Evolutionary conservation across 1,284 basidiomycete genomes (phyloP).

Genomic region (Melampsora larici-populina): DNA sequence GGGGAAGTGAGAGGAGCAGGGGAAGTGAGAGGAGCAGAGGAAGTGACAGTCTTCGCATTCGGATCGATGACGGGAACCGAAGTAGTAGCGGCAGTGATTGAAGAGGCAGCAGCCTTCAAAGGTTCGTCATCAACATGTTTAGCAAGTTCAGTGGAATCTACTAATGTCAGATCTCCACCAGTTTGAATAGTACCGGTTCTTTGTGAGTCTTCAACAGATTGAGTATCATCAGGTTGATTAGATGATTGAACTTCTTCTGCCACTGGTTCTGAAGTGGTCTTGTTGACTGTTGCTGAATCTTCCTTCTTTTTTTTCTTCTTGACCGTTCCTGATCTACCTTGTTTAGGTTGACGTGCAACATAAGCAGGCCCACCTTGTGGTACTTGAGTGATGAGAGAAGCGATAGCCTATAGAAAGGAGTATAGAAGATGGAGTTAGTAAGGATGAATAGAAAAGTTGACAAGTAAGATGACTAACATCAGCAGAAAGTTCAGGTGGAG

Average conservation of each 20-base stretch:
- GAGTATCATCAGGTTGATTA: not conserved
- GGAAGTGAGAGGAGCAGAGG: too few relatives aligned
- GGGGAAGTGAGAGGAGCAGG: not conserved
- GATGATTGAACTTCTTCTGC: not conserved
- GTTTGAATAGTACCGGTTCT: not conserved
- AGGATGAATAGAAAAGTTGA: not conserved
- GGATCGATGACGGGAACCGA: not conserved
- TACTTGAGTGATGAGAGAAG: slow-evolving; percentile 4
- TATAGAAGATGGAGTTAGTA: not conserved
- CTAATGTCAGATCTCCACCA: not conserved
- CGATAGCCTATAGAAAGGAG: not conserved
- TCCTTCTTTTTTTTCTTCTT: slow-evolving; percentile 6
- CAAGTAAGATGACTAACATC: not conserved
- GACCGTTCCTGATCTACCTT: not conserved
- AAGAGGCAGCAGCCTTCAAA: not conserved
- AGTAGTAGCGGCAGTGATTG: not conserved
- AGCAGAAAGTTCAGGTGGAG: not conserved
- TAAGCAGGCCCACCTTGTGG: not conserved
- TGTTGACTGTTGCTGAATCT: not conserved
- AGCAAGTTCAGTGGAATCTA: not conserved
- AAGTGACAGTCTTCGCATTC: not conserved
- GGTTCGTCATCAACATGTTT: not conserved
- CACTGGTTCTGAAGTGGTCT: not conserved
- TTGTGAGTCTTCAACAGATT: not conserved
- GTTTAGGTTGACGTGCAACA: not conserved